Conservation (phyloP, 768 basidiomycete species). For the Phaffia tasmanica region DNA sequence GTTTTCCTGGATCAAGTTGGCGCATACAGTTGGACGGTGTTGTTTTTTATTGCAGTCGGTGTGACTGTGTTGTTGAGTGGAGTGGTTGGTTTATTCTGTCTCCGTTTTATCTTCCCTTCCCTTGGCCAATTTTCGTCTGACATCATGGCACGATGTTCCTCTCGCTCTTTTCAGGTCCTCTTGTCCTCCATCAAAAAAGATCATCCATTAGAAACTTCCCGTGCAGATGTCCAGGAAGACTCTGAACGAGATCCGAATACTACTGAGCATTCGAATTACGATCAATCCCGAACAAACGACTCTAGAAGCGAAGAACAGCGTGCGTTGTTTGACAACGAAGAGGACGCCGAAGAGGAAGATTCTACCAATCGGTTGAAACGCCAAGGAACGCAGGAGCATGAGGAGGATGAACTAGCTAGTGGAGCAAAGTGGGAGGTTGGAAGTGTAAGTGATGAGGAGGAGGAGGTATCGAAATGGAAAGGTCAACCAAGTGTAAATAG, state of each 20-base stretch:
- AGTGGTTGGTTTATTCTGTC: conserved; percentile 4
- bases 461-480: not conserved
- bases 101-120: not conserved
- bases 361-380: not conserved
- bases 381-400: not conserved
- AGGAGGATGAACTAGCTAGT: not conserved
- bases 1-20: conserved; percentile 10
- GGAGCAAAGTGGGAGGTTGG: conserved; percentile 15
- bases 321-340: conserved; percentile 19
- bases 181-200: conserved; percentile 8
- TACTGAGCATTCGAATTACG: not conserved
- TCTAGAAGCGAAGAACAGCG: conserved; percentile 9
- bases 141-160: no score
- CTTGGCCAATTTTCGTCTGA: no score
- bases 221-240: no score
- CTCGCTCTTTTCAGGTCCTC: no score
- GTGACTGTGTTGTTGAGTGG: conserved; percentile 17
- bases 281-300: not conserved
- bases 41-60: conserved; percentile 9
- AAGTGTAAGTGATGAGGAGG: conserved; percentile 17
- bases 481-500: not conserved
- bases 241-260: not conserved
- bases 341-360: not conserved
- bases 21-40: conserved; percentile 16
- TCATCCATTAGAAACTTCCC: not conserved